Conservation (phyloP, 768 basidiomycete species). For the Coprinopsis cinerea region DNA sequence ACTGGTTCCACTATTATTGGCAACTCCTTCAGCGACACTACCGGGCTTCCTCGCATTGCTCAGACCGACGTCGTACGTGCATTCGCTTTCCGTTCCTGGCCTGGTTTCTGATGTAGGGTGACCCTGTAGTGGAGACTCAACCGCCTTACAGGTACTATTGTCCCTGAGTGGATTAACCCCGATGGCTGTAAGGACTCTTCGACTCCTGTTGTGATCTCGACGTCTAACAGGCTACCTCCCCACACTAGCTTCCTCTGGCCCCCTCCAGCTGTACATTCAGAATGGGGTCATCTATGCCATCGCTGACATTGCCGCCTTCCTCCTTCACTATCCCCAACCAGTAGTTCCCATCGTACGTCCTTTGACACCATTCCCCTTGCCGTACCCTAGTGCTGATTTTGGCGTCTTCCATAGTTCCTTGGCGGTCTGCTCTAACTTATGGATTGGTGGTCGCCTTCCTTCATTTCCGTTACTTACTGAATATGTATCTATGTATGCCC, state of each 20-base stretch:
- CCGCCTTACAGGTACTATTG: constrained; percentile 2
- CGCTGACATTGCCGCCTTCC: constrained; percentile 9
- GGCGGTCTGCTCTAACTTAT: no score
- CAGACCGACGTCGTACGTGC: constrained; percentile 8
- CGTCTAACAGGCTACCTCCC: background rate
- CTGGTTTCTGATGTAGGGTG: background rate
- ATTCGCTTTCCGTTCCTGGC: background rate
- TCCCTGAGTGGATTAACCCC: constrained; percentile 5
- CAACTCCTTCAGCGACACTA: background rate
- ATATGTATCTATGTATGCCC: no score
- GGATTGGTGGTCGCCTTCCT: no score
- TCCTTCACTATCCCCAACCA: constrained; percentile 3
- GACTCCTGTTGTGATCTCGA: background rate
- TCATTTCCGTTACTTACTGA: no score
- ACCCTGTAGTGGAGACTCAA: constrained; percentile 10
- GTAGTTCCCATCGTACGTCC: constrained; percentile 1
- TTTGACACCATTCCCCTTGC: no score
- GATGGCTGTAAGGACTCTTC: constrained; percentile 8
- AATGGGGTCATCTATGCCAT: constrained; percentile 2
- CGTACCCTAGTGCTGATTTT: no score
- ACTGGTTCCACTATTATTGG: background rate
- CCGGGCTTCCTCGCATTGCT: background rate
- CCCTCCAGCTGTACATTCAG: constrained; percentile 3
- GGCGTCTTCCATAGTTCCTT: no score
- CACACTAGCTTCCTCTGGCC: background rate